Evolutionary conservation across 805 yeast species (phyloP).

Genomic region (Brettanomyces sp.): DNA sequence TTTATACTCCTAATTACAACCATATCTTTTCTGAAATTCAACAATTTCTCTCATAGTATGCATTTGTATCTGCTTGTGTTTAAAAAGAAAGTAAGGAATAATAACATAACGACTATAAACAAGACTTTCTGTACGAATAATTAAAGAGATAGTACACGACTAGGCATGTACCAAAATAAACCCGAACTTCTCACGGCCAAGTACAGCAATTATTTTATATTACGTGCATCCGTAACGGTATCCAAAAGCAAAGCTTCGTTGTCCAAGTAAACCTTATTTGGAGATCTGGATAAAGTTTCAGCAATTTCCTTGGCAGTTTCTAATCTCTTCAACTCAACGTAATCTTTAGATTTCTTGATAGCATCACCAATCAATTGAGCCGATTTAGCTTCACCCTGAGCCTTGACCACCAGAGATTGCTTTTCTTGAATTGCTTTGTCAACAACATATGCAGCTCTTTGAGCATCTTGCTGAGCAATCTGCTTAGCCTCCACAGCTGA

Average conservation of each 20-base stretch:
- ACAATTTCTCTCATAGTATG: not conserved
- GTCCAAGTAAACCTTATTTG: constrained; percentile 85
- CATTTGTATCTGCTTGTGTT: too few relatives aligned
- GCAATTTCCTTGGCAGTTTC: constrained; percentile 98
- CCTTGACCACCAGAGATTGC: constrained; percentile 92
- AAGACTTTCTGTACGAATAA: too few relatives aligned
- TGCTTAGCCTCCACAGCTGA: constrained; percentile 97
- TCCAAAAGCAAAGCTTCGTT: constrained; percentile 86
- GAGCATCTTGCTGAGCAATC: constrained; percentile 99
- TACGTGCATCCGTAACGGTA: constrained; percentile 65
- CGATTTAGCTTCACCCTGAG: constrained; percentile 96
- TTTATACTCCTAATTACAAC: not conserved
- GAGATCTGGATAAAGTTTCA: constrained; percentile 69
- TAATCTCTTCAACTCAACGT: constrained; percentile 91
- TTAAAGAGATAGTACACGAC: too few relatives aligned
- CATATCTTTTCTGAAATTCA: not conserved
- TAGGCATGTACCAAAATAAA: too few relatives aligned
- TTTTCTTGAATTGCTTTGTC: constrained; percentile 97
- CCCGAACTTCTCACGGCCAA: too few relatives aligned
- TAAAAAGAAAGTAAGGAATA: too few relatives aligned
- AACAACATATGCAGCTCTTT: constrained; percentile 93
- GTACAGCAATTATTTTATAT: too few relatives aligned
- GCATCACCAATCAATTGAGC: constrained; percentile 99
- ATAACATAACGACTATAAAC: too few relatives aligned
- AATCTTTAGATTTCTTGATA: constrained; percentile 90